phyloP scores from a whole-genome alignment of 1,284 basidiomycete species.

The Sanghuangporus baumii region DNA sequence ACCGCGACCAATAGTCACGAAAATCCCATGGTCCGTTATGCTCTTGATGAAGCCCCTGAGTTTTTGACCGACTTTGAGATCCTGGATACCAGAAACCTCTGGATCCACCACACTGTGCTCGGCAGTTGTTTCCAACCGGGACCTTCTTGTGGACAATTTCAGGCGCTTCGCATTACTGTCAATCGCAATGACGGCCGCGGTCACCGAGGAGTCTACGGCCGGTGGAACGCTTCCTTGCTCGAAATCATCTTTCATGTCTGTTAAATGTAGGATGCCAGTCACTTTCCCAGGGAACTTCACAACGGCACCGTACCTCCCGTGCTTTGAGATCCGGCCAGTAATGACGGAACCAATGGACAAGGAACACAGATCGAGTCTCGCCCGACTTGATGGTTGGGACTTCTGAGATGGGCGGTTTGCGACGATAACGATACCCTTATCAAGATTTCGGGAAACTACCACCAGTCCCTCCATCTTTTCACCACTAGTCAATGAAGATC shows the following conservation, averaged over 20 bases:
- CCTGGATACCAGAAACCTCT: slow-evolving; percentile 59
- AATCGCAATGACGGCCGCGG: slow-evolving; percentile 65
- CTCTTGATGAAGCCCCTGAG: slow-evolving; percentile 89
- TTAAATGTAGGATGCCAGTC: slow-evolving; percentile 73
- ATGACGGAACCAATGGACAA: slow-evolving; percentile 69
- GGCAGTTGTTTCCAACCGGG: slow-evolving; percentile 53
- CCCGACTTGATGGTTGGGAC: slow-evolving; percentile 39
- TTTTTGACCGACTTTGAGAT: slow-evolving; percentile 68
- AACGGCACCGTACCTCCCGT: slow-evolving; percentile 63
- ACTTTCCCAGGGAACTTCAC: slow-evolving; percentile 70
- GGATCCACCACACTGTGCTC: slow-evolving; percentile 55
- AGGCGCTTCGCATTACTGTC: slow-evolving; percentile 65
- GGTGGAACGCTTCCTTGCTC: slow-evolving; percentile 56
- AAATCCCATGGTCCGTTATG: slow-evolving; percentile 84
- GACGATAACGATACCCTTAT: slow-evolving; percentile 85
- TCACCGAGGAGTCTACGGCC: slow-evolving; percentile 58
- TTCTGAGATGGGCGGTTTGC: slow-evolving; percentile 62
- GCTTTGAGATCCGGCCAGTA: slow-evolving; percentile 70
- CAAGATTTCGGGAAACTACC: slow-evolving; percentile 86
- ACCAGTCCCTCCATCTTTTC: slow-evolving; percentile 75
- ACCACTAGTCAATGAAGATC: slow-evolving; percentile 60
- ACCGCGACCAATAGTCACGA: slow-evolving; percentile 78
- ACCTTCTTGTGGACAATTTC: slow-evolving; percentile 74
- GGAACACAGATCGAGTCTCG: slow-evolving; percentile 56
- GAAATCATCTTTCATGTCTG: slow-evolving; percentile 80